These are phyloP conservation scores for Phaseolus coccineus DNA, from an alignment of 331 rosid species.

Conservation along the genomic window DNA sequence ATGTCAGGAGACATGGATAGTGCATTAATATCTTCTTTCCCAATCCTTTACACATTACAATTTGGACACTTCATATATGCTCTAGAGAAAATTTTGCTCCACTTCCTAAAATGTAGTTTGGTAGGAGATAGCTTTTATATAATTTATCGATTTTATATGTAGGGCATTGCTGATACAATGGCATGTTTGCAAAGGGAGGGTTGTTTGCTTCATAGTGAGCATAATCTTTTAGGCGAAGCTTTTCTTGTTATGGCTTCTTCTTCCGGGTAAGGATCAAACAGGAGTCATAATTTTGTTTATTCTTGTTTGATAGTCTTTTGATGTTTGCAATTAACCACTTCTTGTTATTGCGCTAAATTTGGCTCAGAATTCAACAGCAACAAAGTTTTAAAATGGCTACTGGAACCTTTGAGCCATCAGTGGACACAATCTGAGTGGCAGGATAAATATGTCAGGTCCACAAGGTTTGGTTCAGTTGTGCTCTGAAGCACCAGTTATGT, in stretches of 20 bases:
- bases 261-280: slow-evolving; percentile 76
- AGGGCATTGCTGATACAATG: slow-evolving; percentile 97
- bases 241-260: slow-evolving; percentile 97
- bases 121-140: slow-evolving; percentile 40
- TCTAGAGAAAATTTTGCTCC: slow-evolving; percentile 15
- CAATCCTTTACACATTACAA: slow-evolving; percentile 20
- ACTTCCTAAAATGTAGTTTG: slow-evolving; percentile 20
- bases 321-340: slow-evolving; percentile 26
- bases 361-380: slow-evolving; percentile 89
- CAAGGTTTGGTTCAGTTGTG: slow-evolving; percentile 78
- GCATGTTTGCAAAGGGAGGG: slow-evolving; percentile 90
- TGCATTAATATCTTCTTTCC: slow-evolving; percentile 22
- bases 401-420: slow-evolving; percentile 88
- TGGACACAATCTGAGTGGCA: slow-evolving; percentile 96
- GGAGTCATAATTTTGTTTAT: slow-evolving; percentile 28
- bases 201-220: slow-evolving; percentile 88
- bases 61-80: slow-evolving; percentile 22
- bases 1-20: not conserved
- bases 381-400: slow-evolving; percentile 94
- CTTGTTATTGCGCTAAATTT: slow-evolving; percentile 42
- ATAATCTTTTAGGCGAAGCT: slow-evolving; percentile 96
- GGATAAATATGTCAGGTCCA: slow-evolving; percentile 88
- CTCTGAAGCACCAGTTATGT: slow-evolving; percentile 79
- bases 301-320: slow-evolving; percentile 17
- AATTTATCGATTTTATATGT: slow-evolving; percentile 46